phyloP scores from a whole-genome alignment of 176 grass and related monocot species.

The Oryza rufipogon region DNA sequence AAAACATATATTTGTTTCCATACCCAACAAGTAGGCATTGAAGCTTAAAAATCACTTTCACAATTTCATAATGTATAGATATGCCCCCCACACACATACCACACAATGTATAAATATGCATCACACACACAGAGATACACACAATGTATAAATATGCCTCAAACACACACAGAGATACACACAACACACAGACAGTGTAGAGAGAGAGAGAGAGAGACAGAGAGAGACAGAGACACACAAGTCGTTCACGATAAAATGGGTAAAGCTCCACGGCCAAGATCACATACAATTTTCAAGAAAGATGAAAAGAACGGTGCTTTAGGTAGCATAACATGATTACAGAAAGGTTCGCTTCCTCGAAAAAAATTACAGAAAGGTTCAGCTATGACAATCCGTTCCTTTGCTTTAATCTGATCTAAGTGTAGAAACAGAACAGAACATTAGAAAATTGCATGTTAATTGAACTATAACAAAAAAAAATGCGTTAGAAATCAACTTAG shows the following conservation, averaged over 20 bases:
- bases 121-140: too few species aligned
- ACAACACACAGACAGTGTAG: too few species aligned
- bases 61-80: too few species aligned
- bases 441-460: neutral
- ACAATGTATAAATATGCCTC: too few species aligned
- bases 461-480: conserved; percentile 1
- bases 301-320: neutral
- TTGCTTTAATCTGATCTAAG: neutral
- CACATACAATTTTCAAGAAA: neutral
- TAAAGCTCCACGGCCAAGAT: neutral
- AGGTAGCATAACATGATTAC: neutral
- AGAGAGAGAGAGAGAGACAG: too few species aligned
- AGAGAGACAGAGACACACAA: too few species aligned
- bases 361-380: neutral
- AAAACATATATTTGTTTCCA: neutral
- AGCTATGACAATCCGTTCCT: neutral
- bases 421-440: neutral
- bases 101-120: too few species aligned
- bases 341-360: neutral
- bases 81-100: too few species aligned
- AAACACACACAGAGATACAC: too few species aligned
- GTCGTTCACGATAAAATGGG: neutral
- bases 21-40: too few species aligned
- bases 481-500: neutral
- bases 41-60: too few species aligned